A percentile compares a stretch with the other conserved stretches of the same genome.
Conservation (phyloP, 495 filamentous ascomycete genomes). For the Lasiosphaeria miniovina region DNA sequence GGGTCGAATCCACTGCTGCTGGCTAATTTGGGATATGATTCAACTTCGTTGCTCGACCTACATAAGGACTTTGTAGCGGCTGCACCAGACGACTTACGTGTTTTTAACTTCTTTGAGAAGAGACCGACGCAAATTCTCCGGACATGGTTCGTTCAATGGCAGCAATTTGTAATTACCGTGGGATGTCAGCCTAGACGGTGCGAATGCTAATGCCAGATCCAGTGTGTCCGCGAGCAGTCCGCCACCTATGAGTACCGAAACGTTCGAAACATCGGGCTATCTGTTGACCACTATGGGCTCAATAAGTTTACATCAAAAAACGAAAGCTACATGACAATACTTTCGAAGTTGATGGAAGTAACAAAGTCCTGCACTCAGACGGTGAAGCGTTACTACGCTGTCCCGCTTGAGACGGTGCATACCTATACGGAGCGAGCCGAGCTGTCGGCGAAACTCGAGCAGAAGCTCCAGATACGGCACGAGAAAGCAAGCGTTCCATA, state of each 20-base stretch:
- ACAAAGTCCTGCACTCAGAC: not conserved
- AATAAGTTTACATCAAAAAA: conserved; percentile 22
- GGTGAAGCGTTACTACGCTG: conserved; percentile 13
- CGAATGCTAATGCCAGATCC: conserved; percentile 11
- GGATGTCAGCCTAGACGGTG: not conserved
- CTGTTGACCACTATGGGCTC: conserved; percentile 23
- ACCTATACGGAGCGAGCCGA: conserved; percentile 15
- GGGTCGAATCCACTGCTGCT: conserved; percentile 20
- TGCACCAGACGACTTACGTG: conserved; percentile 6
- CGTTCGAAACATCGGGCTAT: conserved; percentile 21
- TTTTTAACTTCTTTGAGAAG: conserved; percentile 15
- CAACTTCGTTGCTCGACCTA: conserved; percentile 17
- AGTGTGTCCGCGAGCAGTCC: conserved; percentile 15
- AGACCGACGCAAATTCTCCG: conserved; percentile 9
- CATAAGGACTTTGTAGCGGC: conserved; percentile 12
- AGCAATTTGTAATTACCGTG: conserved; percentile 7
- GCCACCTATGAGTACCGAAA: conserved; percentile 13
- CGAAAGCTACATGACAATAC: conserved; percentile 18
- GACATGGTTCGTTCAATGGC: conserved; percentile 8
- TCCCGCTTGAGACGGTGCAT: conserved; percentile 18
- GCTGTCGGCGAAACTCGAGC: conserved; percentile 13
- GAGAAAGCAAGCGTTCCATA: conserved; percentile 18
- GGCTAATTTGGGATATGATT: conserved; percentile 20
- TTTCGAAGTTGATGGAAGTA: conserved; percentile 16
- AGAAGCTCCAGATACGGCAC: conserved; percentile 18